A percentile compares a stretch with the other conserved stretches of the same genome.
phyloP scores from a whole-genome alignment of 345 rosid species.

The Syzygium jambos region DNA sequence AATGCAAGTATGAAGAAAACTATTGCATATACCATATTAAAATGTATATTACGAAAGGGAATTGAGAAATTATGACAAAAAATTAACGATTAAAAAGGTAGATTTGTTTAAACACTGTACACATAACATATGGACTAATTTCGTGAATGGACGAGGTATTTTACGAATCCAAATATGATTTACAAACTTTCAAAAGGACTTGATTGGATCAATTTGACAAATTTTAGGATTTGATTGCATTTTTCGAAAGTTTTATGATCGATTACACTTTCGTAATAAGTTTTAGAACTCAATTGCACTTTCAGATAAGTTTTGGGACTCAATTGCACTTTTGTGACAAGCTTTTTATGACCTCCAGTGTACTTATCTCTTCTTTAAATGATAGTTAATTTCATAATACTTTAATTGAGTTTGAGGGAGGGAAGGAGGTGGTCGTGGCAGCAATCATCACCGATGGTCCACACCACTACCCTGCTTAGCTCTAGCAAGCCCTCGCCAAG shows the following conservation, averaged over 20 bases:
- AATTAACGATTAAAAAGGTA: accelerated
- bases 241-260: no score
- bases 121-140: accelerated
- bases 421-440: not conserved
- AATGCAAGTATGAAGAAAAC: not conserved
- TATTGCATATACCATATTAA: not conserved
- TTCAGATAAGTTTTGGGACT: no score
- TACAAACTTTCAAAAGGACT: not conserved
- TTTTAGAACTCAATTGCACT: no score
- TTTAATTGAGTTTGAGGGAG: not conserved
- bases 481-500: not conserved
- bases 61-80: not conserved
- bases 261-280: no score
- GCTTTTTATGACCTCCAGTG: no score
- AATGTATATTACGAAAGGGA: not conserved
- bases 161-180: not conserved
- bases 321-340: no score
- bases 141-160: not conserved
- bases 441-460: not conserved
- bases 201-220: no score
- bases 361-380: not conserved
- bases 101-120: not conserved
- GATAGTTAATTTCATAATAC: not conserved
- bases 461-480: not conserved
- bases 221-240: no score